Evolutionary conservation across 148 eudicot genomes (phyloP).

Genomic region (Vaccinium corymbosum): DNA sequence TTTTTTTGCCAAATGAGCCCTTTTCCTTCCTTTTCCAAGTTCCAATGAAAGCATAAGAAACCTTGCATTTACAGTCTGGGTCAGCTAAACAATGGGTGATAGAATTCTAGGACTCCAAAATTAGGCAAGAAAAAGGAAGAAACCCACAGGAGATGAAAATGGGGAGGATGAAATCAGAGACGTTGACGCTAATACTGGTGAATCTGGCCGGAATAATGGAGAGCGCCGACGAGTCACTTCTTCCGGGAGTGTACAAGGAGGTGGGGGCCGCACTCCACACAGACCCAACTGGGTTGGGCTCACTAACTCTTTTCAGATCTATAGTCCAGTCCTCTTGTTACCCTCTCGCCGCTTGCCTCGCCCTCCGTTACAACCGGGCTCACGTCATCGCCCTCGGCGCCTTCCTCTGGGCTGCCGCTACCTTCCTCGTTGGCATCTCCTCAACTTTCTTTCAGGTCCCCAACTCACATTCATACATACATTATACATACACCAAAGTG

Average conservation of each 20-base stretch:
- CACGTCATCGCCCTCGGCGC: conserved; percentile 83
- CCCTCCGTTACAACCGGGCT: conserved; percentile 65
- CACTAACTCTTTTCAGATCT: conserved; percentile 69
- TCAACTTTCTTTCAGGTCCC: conserved; percentile 66
- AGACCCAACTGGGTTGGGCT: conserved; percentile 77
- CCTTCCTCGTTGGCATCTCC: conserved; percentile 70
- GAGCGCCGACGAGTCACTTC: conserved; percentile 68
- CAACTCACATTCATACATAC: not conserved
- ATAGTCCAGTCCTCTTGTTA: conserved; percentile 68
- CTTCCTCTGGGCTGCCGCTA: conserved; percentile 79
- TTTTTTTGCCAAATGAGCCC: too few relatives aligned
- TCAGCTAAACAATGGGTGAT: too few relatives aligned
- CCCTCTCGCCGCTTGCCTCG: conserved; percentile 75
- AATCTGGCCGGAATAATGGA: conserved; percentile 85
- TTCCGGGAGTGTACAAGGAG: conserved; percentile 83
- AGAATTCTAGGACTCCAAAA: too few relatives aligned
- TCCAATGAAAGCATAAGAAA: too few relatives aligned
- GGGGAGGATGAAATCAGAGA: conserved; percentile 30
- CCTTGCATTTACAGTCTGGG: too few relatives aligned
- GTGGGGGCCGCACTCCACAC: conserved; percentile 67
- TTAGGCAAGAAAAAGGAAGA: too few relatives aligned
- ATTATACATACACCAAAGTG: too few relatives aligned
- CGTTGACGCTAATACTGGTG: conserved; percentile 53
- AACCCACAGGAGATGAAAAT: not conserved
- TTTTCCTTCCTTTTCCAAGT: too few relatives aligned